These are phyloP conservation scores for Elsinoe perseae DNA, from an alignment of 2,329 filamentous ascomycete genomes.

Conservation along the genomic window DNA sequence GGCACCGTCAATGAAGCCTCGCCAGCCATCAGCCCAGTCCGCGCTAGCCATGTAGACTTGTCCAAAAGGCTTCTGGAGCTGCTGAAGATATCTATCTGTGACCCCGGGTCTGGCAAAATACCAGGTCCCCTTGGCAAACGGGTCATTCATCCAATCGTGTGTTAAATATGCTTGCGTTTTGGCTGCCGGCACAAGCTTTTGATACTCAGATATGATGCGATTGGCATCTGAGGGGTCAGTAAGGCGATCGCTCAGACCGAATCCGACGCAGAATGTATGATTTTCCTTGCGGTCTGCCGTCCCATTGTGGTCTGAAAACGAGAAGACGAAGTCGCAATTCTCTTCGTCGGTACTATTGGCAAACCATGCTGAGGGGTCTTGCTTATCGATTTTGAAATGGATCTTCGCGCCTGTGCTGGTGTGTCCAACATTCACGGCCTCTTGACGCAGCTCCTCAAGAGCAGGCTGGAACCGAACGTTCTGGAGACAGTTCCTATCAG, in stretches of 20 bases:
- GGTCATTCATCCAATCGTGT: constrained; percentile 29
- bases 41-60: constrained; percentile 28
- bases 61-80: constrained; percentile 25
- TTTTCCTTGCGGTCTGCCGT: background rate
- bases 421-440: constrained; percentile 25
- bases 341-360: background rate
- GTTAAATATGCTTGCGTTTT: constrained; percentile 1
- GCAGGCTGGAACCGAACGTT: constrained; percentile 26
- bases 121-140: constrained; percentile 27
- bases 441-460: constrained; percentile 21
- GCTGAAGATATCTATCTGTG: constrained; percentile 22
- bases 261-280: constrained; percentile 15
- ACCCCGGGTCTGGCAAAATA: constrained; percentile 20
- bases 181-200: background rate
- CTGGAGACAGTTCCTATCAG: background rate
- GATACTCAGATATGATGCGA: background rate
- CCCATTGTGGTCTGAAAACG: constrained; percentile 15
- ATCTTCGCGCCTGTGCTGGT: constrained; percentile 28
- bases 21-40: constrained; percentile 32
- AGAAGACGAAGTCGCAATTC: constrained; percentile 11
- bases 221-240: constrained; percentile 6
- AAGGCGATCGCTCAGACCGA: constrained; percentile 14
- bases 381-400: constrained; percentile 19
- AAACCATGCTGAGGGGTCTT: background rate
- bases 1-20: constrained; percentile 32